Conservation (phyloP, 768 basidiomycete species). For the Panaeolus papilionaceus region DNA sequence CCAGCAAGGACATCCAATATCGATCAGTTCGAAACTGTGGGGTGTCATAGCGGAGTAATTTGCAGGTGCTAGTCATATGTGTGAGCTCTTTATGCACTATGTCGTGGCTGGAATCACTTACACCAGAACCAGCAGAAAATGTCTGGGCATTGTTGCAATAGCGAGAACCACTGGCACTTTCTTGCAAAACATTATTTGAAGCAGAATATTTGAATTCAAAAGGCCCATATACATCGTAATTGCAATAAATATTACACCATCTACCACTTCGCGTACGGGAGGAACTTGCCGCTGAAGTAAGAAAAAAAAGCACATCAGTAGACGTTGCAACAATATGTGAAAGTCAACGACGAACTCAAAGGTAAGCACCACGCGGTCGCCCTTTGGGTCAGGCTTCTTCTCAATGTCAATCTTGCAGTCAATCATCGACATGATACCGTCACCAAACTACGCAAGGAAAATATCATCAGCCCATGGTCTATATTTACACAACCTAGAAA, state of each 20-base stretch:
- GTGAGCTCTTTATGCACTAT: too few species aligned
- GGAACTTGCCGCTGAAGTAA: constrained; percentile 69
- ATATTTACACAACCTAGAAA: neutral
- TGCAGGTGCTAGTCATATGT: too few species aligned
- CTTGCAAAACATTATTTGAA: neutral
- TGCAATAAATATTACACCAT: constrained; percentile 16
- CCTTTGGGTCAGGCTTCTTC: constrained; percentile 77
- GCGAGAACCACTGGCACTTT: too few species aligned
- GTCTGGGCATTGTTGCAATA: too few species aligned
- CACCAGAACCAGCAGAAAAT: too few species aligned
- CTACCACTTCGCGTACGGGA: constrained; percentile 77
- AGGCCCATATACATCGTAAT: constrained; percentile 11
- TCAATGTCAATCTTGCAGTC: constrained; percentile 76
- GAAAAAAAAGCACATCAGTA: constrained; percentile 15
- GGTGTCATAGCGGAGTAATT: too few species aligned
- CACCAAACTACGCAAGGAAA: constrained; percentile 63
- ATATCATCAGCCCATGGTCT: neutral
- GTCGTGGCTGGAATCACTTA: too few species aligned
- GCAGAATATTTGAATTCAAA: constrained; percentile 9
- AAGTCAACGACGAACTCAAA: constrained; percentile 66
- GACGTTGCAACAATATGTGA: neutral
- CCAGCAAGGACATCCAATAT: neutral
- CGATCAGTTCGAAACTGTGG: neutral
- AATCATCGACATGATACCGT: constrained; percentile 91
- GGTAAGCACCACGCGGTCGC: constrained; percentile 79